Percentiles rank a stretch among this genome's conserved stretches.
These are phyloP conservation scores for Mucor sp. DNA, from an alignment of 371 early-diverging fungal species.

Conservation along the genomic window DNA sequence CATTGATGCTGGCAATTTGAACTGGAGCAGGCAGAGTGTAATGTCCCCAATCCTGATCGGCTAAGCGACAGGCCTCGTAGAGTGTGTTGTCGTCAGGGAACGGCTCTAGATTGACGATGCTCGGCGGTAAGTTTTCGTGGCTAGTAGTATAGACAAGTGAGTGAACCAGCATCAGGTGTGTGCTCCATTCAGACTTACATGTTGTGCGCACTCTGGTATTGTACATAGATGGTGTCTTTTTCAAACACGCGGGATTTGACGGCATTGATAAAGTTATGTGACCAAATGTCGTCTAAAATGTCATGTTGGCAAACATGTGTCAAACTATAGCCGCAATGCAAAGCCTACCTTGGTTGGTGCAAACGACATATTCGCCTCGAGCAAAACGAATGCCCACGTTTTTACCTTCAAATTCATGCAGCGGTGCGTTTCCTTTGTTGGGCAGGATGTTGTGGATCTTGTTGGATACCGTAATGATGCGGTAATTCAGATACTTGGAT, in stretches of 20 bases:
- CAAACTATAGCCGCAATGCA: no score
- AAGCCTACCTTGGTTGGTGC: slow-evolving; percentile 49
- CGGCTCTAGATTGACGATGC: slow-evolving; percentile 37
- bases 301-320: not conserved
- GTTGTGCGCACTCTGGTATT: slow-evolving; percentile 41
- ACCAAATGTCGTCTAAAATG: slow-evolving; percentile 49
- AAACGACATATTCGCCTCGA: slow-evolving; percentile 45
- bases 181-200: slow-evolving; percentile 30
- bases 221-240: slow-evolving; percentile 41
- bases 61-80: slow-evolving; percentile 35
- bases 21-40: slow-evolving; percentile 25
- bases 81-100: slow-evolving; percentile 44
- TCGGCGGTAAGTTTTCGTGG: slow-evolving; percentile 43
- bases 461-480: slow-evolving; percentile 45
- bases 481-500: slow-evolving; percentile 38
- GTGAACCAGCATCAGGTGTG: not conserved
- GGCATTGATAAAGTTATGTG: slow-evolving; percentile 49
- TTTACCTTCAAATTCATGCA: slow-evolving; percentile 53
- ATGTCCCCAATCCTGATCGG: slow-evolving; percentile 42
- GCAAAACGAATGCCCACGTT: slow-evolving; percentile 52
- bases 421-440: slow-evolving; percentile 41
- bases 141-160: slow-evolving; percentile 12
- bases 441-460: slow-evolving; percentile 39
- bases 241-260: slow-evolving; percentile 43
- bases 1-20: slow-evolving; percentile 13